Base-by-base conservation (phyloP, 495 filamentous ascomycete species). In the Cercophora scortea region DNA sequence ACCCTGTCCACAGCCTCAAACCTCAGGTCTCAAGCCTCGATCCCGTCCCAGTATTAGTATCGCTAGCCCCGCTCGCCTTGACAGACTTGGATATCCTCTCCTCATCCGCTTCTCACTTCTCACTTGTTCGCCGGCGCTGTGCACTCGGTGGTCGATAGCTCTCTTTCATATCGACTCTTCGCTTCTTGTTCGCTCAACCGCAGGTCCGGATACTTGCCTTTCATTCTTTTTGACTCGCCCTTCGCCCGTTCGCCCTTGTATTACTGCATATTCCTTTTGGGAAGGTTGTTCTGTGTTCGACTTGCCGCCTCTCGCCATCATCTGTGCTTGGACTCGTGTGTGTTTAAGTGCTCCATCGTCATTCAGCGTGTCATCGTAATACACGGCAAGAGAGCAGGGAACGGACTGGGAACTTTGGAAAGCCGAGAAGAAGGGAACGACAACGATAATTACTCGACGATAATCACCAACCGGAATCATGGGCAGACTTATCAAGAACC, bases 401-500 rank as follows among this genome's bases (percentile, higher is more conserved):
- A 42, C 18, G 41, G 46, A 25, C 25, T 25, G 50, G 45, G 25
- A 18, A 33, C n/a, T 32, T 50, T 38, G 41, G 49, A 15, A 25
- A 25, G 25, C 25, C 5, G 15, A 42, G 18, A 8, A 39, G 32
- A 45, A 17, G 18, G 25, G 40, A 4, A 15, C 19, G 35, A n/a
- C 11, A 10, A 25, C 18, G 18, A 16, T n/a, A 42, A 33, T 13
- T 7, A 51, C n/a, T 6, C 36, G 8, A 42, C 35, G 33, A 53
- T 35, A 11, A 49, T 40, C 42, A 53, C 16, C 43, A 47, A 42
- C 54, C 47, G 58, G 39, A 68, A 78, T 62, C 61, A 98, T 98
- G 93, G 93, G 93, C 68, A 89, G 83, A 64, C 83, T 98, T 57
- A 98, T 98, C 75, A 97, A 96, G 76, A 97, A 97, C 76, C 93